A percentile compares a stretch with the other conserved stretches of the same genome.
phyloP scores from a whole-genome alignment of 257 asterid species.

The Leptodermis oblonga region DNA sequence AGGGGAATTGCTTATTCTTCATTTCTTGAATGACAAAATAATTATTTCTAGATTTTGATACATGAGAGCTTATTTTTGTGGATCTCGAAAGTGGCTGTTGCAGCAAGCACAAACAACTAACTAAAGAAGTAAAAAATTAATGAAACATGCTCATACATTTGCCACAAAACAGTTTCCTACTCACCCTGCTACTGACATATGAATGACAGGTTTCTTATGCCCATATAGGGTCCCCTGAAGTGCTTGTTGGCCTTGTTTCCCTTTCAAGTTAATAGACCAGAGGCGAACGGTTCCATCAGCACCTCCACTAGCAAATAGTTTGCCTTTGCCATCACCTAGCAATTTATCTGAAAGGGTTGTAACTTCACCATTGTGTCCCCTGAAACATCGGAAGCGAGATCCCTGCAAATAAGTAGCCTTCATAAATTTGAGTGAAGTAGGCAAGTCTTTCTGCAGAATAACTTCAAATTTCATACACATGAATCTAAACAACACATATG shows the following conservation, averaged over 20 bases:
- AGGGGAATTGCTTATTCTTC: not conserved
- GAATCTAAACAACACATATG: not conserved
- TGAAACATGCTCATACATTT: not conserved
- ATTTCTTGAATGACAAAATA: too few species aligned
- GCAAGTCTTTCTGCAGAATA: not conserved
- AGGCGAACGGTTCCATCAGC: conserved; percentile 80
- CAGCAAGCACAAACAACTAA: not conserved
- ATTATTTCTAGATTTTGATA: not conserved
- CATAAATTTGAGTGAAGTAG: not conserved
- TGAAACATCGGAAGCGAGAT: conserved; percentile 55
- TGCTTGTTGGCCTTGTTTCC: conserved; percentile 66
- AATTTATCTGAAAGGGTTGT: conserved; percentile 66
- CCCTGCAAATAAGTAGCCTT: conserved; percentile 42
- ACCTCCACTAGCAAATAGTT: conserved; percentile 80
- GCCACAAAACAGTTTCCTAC: conserved; percentile 15
- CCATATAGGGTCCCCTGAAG: conserved; percentile 73
- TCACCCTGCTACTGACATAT: conserved; percentile 72
- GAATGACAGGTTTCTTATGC: conserved; percentile 65
- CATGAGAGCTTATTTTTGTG: not conserved
- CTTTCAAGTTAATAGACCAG: conserved; percentile 68
- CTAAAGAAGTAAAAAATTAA: not conserved
- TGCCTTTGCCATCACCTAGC: conserved; percentile 48
- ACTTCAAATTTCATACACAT: not conserved
- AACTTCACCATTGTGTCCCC: conserved; percentile 68
- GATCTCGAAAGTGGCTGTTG: not conserved